Evolutionary conservation across 306 rosid genomes (phyloP), one percentile per base, ranked within the genome.

Genomic region (Lathyrus tuberosus): DNA sequence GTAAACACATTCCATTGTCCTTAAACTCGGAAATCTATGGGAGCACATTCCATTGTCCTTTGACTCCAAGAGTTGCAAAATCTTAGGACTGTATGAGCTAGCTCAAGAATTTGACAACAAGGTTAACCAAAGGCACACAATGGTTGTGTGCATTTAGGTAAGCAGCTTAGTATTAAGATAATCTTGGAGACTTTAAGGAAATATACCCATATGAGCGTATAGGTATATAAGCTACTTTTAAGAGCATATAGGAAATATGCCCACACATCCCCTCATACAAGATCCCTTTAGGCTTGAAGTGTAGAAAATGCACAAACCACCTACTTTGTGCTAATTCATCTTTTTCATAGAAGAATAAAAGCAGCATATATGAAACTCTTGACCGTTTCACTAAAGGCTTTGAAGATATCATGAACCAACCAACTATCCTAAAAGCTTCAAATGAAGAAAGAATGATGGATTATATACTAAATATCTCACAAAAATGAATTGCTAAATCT

Each of bases 271-370:
- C 18, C 62, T 28, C 31, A 22, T 37, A 26, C 18, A 12, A 33
- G 43, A 57, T 13, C 18, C 18, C 17, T 33, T 59, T 15, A 9
- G 37, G 24, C 65, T n/a, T n/a, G 65, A 59, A 59, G 3, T 3
- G 8, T 33, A 60, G 24, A 60, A 5, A 60, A 60, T 16, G 65
- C 46, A 60, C n/a, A 60, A 60, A 60, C 65, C 8, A 35, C 28
- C 46, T 15, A 60, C 44, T n/a, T 10, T 35, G 46, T 35, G 26
- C 46, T 35, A 8, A 35, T 16, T 60, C 28, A 60, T 15, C n/a
- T 16, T 60, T 33, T 33, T 35, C 22, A 15, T 16, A 17, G 15
- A 61, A 61, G 28, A 16, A 61, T 35, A 35, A 28, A 40, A n/a
- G 16, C 8, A 17, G 22, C 15, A 61, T 9, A 26, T 18, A 37